A percentile compares a stretch with the other conserved stretches of the same genome.
These are phyloP conservation scores for Monilinia polystroma DNA, from an alignment of 2,329 filamentous ascomycete genomes.

Conservation along the genomic window DNA sequence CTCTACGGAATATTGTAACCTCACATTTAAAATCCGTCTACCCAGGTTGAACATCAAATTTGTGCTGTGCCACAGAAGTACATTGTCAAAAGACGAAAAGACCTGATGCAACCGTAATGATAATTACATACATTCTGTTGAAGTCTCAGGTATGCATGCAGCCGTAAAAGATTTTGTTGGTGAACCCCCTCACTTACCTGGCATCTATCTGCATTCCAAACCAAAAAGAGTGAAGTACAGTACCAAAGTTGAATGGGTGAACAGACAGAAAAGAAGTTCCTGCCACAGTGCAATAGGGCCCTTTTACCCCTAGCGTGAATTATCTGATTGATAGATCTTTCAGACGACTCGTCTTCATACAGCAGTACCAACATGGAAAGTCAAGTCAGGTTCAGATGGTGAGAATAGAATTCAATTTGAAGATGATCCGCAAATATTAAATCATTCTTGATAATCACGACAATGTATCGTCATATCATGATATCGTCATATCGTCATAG, in stretches of 20 bases:
- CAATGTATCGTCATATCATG: not conserved
- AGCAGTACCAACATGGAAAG: not conserved
- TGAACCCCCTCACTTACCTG: conserved; percentile 5
- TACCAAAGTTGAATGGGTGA: not conserved
- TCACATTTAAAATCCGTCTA: not conserved
- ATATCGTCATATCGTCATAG: conserved; percentile 8
- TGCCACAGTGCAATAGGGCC: not conserved
- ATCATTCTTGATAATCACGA: too few species aligned
- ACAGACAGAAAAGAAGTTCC: not conserved
- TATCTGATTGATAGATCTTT: conserved; percentile 8
- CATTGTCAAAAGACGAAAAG: not conserved
- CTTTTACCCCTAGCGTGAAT: conserved; percentile 11
- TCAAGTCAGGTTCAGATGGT: not conserved
- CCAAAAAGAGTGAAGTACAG: conserved; percentile 6
- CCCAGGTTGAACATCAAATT: not conserved
- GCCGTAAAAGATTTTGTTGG: not conserved
- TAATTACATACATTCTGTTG: not conserved
- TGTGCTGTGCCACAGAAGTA: conserved; percentile 2
- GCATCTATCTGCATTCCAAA: conserved; percentile 8
- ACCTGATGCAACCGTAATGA: not conserved
- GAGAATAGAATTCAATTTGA: not conserved
- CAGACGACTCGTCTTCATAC: not conserved
- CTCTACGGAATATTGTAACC: too few species aligned
- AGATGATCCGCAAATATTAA: too few species aligned
- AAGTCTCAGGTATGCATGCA: conserved; percentile 12